Evolutionary conservation across 2,329 filamentous ascomycete genomes (phyloP).

Genomic region (Fusarium paranaense): DNA sequence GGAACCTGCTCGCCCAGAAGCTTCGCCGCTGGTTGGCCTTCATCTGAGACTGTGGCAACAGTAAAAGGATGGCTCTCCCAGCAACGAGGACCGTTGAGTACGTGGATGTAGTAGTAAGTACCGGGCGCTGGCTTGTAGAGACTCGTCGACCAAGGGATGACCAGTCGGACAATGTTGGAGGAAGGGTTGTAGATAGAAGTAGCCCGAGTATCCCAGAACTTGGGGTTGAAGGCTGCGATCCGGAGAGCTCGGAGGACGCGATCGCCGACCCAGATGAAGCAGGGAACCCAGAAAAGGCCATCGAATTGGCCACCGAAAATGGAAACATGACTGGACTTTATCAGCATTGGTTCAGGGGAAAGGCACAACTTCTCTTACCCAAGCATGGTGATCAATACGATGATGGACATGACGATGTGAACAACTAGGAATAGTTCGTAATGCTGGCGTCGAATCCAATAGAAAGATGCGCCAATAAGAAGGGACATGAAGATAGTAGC

Average conservation of each 20-base stretch:
- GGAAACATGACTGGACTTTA: conserved; percentile 57
- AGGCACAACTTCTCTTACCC: conserved; percentile 51
- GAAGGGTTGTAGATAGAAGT: conserved; percentile 50
- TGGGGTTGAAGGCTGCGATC: conserved; percentile 54
- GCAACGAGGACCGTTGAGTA: conserved; percentile 52
- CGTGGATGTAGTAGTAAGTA: conserved; percentile 59
- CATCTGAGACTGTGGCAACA: conserved; percentile 49
- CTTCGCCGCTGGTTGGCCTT: conserved; percentile 26
- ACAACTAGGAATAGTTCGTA: conserved; percentile 64
- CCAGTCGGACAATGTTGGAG: conserved; percentile 57
- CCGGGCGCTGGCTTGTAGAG: conserved; percentile 53
- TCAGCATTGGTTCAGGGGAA: not conserved
- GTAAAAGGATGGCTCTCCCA: conserved; percentile 67
- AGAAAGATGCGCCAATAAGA: conserved; percentile 60
- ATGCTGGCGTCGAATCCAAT: conserved; percentile 62
- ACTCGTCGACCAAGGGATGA: conserved; percentile 50
- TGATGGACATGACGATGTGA: conserved; percentile 64
- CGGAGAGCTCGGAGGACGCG: conserved; percentile 59
- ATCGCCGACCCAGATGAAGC: conserved; percentile 62
- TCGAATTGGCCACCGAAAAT: conserved; percentile 64
- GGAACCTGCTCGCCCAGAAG: conserved; percentile 48
- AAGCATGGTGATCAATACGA: conserved; percentile 63
- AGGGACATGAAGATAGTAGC: conserved; percentile 60
- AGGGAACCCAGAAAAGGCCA: conserved; percentile 61
- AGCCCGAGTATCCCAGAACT: conserved; percentile 51